Base-by-base conservation (phyloP, 2,329 filamentous ascomycete genomes). In the Reticulascus tulasneorum region DNA sequence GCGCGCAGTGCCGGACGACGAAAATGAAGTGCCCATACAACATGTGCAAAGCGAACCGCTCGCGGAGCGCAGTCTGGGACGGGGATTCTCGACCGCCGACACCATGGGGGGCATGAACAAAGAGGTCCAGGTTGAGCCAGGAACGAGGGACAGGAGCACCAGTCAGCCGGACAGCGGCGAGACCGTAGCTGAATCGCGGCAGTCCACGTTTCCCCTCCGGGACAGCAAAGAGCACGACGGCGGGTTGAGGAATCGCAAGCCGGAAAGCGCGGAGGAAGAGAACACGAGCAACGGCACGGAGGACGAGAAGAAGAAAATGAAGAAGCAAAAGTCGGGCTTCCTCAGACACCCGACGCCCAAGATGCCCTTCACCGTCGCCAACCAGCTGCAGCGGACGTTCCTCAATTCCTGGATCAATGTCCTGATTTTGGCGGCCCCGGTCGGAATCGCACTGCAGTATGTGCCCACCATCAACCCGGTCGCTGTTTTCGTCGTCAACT, bases 371-470 rank as follows among this genome's bases (percentile, higher is more conserved):
- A 83, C 79, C 0, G 51, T 76, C 8, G 63, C 63, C 41, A 81
- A 82, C 50, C 85, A 90, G 59, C 59, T 90, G 31, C 78, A 80
- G 48, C 79, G 84, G 13, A 89, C 87, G 0, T 50, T 94, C 4
- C 76, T 94, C 47, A 82, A 78, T 51, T 93, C 86, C 1, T 94
- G 86, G 79, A 84, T 95, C 64, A 96, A 96, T 54, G 54, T 94
- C 17, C 65, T 96, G 18, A 67, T 95, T 16, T 34, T 95, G 12
- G 79, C 82, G 16, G 88, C 86, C 1, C 90, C 90, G 0, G 76
- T 80, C 22, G 90, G 90, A 40, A 87, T 95, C 51, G 84, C 76
- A 3, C 59, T 91, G 34, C 77, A 86, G 51, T 88, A 83, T 53
- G 63, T 79, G 13, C 47, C 53, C 5, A 50, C 57, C 9, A 64